Percentiles rank a stretch among this genome's conserved stretches.
Conservation (phyloP, 805 yeast species). For the Candida gorgasii region DNA sequence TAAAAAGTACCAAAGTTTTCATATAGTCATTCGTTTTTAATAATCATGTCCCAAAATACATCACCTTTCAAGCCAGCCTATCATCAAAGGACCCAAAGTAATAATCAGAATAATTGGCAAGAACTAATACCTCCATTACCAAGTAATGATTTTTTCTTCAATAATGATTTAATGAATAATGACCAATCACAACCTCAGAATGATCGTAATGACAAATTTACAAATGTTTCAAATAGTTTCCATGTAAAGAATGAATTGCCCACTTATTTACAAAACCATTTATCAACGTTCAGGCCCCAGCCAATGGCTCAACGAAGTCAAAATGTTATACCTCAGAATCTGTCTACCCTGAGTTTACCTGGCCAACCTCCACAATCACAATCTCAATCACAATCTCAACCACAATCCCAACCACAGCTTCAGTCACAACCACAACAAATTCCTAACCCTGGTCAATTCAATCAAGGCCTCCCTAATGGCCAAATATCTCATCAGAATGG, state of each 20-base stretch:
- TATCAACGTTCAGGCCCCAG: slow-evolving; percentile 5
- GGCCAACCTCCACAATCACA: not conserved
- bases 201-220: slow-evolving; percentile 2
- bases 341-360: slow-evolving; percentile 4
- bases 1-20: not conserved
- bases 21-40: slow-evolving; percentile 3
- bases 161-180: slow-evolving; percentile 12
- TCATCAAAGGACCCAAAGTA: slow-evolving; percentile 15
- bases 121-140: slow-evolving; percentile 19
- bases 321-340: slow-evolving; percentile 3
- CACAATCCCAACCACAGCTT: no score
- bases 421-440: no score
- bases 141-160: slow-evolving; percentile 9
- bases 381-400: not conserved
- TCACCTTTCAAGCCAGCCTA: slow-evolving; percentile 1
- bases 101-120: slow-evolving; percentile 12
- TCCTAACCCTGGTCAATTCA: no score
- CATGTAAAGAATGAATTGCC: slow-evolving; percentile 10
- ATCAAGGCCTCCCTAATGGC: no score
- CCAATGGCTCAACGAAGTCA: slow-evolving; percentile 3
- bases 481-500: no score
- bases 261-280: slow-evolving; percentile 7
- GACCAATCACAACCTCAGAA: not conserved
- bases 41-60: slow-evolving; percentile 5
- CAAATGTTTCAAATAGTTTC: slow-evolving; percentile 6